These are phyloP conservation scores for Neofusicoccum umdonicola DNA, from an alignment of 2,329 filamentous ascomycete genomes.

Conservation along the genomic window DNA sequence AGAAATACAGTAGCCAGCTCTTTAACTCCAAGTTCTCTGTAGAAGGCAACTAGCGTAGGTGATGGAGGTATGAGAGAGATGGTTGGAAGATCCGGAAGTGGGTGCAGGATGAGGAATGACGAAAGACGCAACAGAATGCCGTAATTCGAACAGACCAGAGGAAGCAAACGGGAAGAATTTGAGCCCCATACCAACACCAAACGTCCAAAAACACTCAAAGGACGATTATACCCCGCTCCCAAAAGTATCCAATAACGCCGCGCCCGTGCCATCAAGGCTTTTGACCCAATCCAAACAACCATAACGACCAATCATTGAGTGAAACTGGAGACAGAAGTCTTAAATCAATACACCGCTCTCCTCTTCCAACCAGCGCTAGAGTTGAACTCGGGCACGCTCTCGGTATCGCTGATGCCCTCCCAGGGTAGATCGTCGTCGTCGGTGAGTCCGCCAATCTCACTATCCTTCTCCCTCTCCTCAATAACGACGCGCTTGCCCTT, in stretches of 20 bases:
- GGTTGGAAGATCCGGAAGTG: neutral
- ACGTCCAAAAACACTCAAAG: neutral
- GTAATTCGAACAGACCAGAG: neutral
- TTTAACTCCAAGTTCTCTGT: neutral
- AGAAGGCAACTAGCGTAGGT: neutral
- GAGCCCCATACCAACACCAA: neutral
- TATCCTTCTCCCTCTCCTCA: conserved; percentile 30
- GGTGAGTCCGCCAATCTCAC: conserved; percentile 29
- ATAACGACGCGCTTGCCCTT: conserved; percentile 38
- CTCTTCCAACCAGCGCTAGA: conserved; percentile 1
- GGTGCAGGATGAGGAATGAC: neutral
- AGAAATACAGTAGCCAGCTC: neutral
- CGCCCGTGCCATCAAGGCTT: neutral
- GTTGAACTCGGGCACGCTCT: conserved; percentile 15
- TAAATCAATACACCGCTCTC: neutral
- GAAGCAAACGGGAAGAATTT: neutral
- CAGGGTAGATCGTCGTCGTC: conserved; percentile 38
- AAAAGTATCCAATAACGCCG: conserved; percentile 1
- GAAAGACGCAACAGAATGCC: neutral
- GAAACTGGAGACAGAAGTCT: neutral
- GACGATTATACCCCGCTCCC: neutral
- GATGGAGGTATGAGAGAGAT: neutral
- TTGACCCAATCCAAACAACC: neutral
- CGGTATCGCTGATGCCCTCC: conserved; percentile 37
- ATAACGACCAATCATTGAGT: neutral